Evolutionary conservation across 495 filamentous ascomycete species (phyloP).

Genomic region (Neohortaea acidophila): DNA sequence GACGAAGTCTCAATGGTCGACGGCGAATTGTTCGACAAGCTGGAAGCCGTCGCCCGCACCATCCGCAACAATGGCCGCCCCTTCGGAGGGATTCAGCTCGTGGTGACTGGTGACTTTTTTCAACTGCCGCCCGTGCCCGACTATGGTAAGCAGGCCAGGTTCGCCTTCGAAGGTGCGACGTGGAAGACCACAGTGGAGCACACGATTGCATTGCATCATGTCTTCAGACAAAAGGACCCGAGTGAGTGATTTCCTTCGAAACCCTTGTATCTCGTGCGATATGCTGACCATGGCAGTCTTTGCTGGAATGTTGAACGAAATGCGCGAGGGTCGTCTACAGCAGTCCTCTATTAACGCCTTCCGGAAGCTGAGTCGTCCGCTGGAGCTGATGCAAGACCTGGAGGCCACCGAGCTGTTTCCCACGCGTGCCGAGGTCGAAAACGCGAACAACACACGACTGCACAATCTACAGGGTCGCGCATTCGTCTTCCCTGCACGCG

Average conservation of each 20-base stretch:
- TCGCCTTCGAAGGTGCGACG: slow-evolving; percentile 79
- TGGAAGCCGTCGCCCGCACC: slow-evolving; percentile 71
- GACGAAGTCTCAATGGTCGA: slow-evolving; percentile 99
- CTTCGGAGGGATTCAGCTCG: slow-evolving; percentile 89
- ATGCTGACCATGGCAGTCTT: slow-evolving; percentile 57
- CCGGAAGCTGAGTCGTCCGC: slow-evolving; percentile 48
- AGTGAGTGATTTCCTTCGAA: slow-evolving; percentile 32
- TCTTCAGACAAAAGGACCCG: slow-evolving; percentile 91
- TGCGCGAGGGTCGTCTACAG: slow-evolving; percentile 73
- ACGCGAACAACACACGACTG: slow-evolving; percentile 65
- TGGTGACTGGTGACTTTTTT: slow-evolving; percentile 96
- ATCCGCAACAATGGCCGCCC: slow-evolving; percentile 75
- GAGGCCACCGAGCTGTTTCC: slow-evolving; percentile 92
- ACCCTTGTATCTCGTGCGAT: no score
- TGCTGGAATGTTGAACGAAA: slow-evolving; percentile 90
- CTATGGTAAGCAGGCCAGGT: slow-evolving; percentile 54
- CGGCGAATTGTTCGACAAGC: slow-evolving; percentile 89
- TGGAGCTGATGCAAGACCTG: slow-evolving; percentile 58
- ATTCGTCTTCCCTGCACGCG: slow-evolving; percentile 52
- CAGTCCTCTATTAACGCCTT: slow-evolving; percentile 57
- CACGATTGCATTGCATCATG: slow-evolving; percentile 86
- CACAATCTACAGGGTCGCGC: slow-evolving; percentile 48
- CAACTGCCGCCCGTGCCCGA: slow-evolving; percentile 91
- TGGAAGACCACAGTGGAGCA: slow-evolving; percentile 90
- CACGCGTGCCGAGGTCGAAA: slow-evolving; percentile 78